A percentile compares a stretch with the other conserved stretches of the same genome.
These are phyloP conservation scores for Psilocybe azurescens DNA, from an alignment of 768 basidiomycete species.

Conservation along the genomic window DNA sequence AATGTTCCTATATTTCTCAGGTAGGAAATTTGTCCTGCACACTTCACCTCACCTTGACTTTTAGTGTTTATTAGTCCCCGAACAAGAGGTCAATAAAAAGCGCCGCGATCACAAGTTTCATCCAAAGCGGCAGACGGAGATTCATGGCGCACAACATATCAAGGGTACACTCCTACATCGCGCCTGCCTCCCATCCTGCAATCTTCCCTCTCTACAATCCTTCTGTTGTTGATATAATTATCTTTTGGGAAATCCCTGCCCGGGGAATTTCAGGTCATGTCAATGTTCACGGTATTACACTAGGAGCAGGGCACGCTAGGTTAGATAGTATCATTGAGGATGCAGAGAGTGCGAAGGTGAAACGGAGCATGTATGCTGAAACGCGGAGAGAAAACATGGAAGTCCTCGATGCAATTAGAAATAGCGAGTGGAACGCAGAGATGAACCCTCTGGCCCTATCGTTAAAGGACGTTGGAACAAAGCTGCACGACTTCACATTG, in stretches of 20 bases:
- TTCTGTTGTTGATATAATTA: constrained; percentile 66
- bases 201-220: constrained; percentile 89
- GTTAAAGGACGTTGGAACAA: constrained; percentile 44
- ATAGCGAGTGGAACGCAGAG: constrained; percentile 80
- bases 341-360: constrained; percentile 66
- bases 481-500: constrained; percentile 67
- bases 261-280: constrained; percentile 67
- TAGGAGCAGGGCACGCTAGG: constrained; percentile 74
- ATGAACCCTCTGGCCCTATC: constrained; percentile 72
- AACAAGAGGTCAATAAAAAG: constrained; percentile 28
- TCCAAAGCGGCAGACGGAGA: constrained; percentile 56
- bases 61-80: constrained; percentile 12
- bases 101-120: constrained; percentile 46
- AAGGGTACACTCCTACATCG: constrained; percentile 60
- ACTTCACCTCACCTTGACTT: neutral
- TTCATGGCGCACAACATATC: constrained; percentile 37
- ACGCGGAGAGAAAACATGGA: constrained; percentile 76
- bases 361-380: constrained; percentile 91
- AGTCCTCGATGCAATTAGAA: constrained; percentile 67
- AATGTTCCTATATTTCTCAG: constrained; percentile 49
- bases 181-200: constrained; percentile 47
- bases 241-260: constrained; percentile 78
- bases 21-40: constrained; percentile 35
- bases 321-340: constrained; percentile 65
- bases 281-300: constrained; percentile 57